Conservation (phyloP, 2,329 filamentous ascomycete species). For the Penicillium verrucosum region DNA sequence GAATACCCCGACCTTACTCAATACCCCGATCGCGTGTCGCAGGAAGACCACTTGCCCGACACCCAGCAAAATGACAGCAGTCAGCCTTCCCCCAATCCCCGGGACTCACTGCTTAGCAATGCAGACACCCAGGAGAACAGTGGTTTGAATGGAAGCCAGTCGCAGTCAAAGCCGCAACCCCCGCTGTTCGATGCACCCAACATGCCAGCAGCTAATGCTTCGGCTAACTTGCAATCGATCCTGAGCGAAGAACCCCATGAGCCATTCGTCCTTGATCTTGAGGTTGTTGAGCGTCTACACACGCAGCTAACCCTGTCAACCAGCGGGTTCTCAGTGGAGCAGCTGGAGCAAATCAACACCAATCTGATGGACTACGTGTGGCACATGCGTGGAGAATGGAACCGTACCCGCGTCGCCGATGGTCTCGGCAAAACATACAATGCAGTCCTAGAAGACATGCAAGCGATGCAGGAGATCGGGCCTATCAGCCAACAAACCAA, state of each 20-base stretch:
- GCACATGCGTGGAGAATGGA: conserved; percentile 74
- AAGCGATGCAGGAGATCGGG: conserved; percentile 49
- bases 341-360: conserved; percentile 89
- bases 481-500: conserved; percentile 36
- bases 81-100: conserved; percentile 31
- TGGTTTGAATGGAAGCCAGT: conserved; percentile 35
- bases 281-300: conserved; percentile 58
- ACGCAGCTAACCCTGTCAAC: conserved; percentile 63
- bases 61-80: conserved; percentile 54
- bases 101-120: conserved; percentile 24
- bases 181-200: conserved; percentile 39
- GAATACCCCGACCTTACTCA: conserved; percentile 55
- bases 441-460: conserved; percentile 57
- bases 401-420: conserved; percentile 69
- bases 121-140: conserved; percentile 27
- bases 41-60: conserved; percentile 61
- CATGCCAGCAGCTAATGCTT: conserved; percentile 24
- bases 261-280: conserved; percentile 44
- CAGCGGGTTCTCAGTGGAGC: conserved; percentile 80
- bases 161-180: conserved; percentile 38
- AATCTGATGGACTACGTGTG: conserved; percentile 89
- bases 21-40: conserved; percentile 50
- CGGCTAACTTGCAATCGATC: conserved; percentile 32
- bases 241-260: conserved; percentile 34
- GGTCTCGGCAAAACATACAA: conserved; percentile 70